These are phyloP conservation scores for Ceratobasidium sp. DNA, from an alignment of 1,284 basidiomycete species.

Conservation along the genomic window DNA sequence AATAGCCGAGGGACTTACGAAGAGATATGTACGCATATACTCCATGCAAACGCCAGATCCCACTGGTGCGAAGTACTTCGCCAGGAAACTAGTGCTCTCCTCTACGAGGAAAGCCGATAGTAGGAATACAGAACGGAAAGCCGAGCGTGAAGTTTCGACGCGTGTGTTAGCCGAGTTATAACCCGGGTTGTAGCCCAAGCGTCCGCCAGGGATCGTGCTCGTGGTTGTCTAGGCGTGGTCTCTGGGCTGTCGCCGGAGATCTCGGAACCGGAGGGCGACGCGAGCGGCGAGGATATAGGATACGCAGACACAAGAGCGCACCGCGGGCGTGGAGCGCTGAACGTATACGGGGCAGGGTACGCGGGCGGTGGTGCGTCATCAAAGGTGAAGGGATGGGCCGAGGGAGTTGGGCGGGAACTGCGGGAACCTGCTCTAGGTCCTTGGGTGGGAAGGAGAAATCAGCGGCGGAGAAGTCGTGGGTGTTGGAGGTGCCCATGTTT, in stretches of 20 bases:
- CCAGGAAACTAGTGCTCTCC: no score
- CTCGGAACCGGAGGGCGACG: conserved; percentile 47
- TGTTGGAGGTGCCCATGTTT: conserved; percentile 30
- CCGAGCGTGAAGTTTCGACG: no score
- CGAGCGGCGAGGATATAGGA: conserved; percentile 49
- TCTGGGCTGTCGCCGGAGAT: conserved; percentile 47
- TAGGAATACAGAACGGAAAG: no score
- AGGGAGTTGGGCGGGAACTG: conserved; percentile 43
- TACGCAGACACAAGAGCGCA: conserved; percentile 45
- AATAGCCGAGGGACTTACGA: no score
- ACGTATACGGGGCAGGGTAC: conserved; percentile 28
- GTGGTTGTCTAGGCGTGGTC: conserved; percentile 40
- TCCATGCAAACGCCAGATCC: no score
- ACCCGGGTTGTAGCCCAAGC: conserved; percentile 44
- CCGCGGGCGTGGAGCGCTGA: conserved; percentile 12
- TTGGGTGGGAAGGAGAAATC: conserved; percentile 20
- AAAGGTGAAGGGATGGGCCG: conserved; percentile 41
- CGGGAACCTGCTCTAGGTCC: conserved; percentile 21
- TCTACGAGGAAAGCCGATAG: no score
- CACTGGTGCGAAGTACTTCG: no score
- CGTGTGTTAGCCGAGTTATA: conserved; percentile 46
- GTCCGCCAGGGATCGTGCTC: conserved; percentile 24
- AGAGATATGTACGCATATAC: no score
- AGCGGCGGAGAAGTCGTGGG: conserved; percentile 26
- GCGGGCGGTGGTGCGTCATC: conserved; percentile 10